Evolutionary conservation across 306 rosid species (phyloP), one percentile per base, ranked within the genome.

Genomic region (Quercus glauca): DNA sequence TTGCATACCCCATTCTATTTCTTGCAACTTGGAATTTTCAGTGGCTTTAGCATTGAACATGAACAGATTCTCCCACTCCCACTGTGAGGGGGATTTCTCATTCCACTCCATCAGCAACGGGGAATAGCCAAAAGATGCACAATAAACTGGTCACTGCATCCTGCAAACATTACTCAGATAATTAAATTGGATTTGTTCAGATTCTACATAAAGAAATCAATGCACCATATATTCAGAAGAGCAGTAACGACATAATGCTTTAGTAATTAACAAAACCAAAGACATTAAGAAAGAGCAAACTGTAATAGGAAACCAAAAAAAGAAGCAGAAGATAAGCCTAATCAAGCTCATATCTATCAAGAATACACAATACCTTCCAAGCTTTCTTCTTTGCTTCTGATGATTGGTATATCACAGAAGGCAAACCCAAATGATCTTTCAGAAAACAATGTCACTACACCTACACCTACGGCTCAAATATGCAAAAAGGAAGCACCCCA

Each of bases 21-120:
- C 78, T 71, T 79, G 91, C n/a, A 79, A 67, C 84, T 77, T 91
- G 2, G 85, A 81, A 87, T 86, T 88, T 76, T 91, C 97, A 31
- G 93, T 57, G 74, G 85, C 76, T 72, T 89, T 92, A 59, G 90
- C 18, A 74, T 86, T 89, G 68, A 79, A 83, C 78, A 85, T 84
- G 60, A 84, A 81, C 18, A 90, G 85, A 76, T 91, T 87, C 74
- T 94, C 97, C 97, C 91, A 92, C 55, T 92, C 94, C 97, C 99
- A 92, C 75, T 86, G 86, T 11, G 85, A 87, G 0, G 81, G 76
- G 75, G 92, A 83, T 69, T 87, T 91, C n/a, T 84, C 82, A 79
- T 87, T 92, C 99, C 97, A 94, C 86, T 91, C 97, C 99, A 94
- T 94, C 76, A 76, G 55, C 65, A 63, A 59, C 59, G 31, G 58